These are phyloP conservation scores for Colletotrichum gloeosporioides DNA, from an alignment of 2,329 filamentous ascomycete species.

Conservation along the genomic window DNA sequence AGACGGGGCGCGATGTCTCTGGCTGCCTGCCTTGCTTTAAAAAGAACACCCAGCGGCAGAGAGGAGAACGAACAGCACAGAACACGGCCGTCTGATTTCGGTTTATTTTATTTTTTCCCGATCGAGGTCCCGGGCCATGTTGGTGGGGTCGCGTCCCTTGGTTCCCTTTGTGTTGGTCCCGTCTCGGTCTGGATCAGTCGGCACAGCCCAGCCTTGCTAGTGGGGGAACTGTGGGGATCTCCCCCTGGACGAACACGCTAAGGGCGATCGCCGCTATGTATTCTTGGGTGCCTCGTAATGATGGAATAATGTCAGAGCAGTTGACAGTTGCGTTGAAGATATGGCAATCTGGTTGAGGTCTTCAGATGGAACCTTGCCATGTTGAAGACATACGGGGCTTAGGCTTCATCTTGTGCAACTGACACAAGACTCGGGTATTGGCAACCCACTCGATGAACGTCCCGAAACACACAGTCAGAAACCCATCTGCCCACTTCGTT, in stretches of 20 bases:
- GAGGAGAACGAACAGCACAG: neutral
- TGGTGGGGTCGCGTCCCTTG: neutral
- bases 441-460: neutral
- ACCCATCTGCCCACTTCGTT: neutral
- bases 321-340: neutral
- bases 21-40: neutral
- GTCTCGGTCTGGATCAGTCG: slow-evolving; percentile 17
- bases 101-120: neutral
- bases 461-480: neutral
- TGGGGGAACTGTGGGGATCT: slow-evolving; percentile 9
- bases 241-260: slow-evolving; percentile 10
- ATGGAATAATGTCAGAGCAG: neutral
- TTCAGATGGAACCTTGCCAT: neutral
- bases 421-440: neutral
- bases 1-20: neutral
- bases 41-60: neutral
- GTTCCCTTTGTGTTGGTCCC: neutral
- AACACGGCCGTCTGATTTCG: neutral
- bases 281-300: neutral
- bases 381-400: neutral
- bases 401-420: neutral
- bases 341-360: neutral
- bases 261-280: slow-evolving; percentile 2
- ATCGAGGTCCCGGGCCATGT: neutral
- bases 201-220: slow-evolving; percentile 18